Percentiles rank a stretch among this genome's conserved stretches.
Conservation (phyloP, 495 filamentous ascomycete genomes). For the Aspergillus indologenus region DNA sequence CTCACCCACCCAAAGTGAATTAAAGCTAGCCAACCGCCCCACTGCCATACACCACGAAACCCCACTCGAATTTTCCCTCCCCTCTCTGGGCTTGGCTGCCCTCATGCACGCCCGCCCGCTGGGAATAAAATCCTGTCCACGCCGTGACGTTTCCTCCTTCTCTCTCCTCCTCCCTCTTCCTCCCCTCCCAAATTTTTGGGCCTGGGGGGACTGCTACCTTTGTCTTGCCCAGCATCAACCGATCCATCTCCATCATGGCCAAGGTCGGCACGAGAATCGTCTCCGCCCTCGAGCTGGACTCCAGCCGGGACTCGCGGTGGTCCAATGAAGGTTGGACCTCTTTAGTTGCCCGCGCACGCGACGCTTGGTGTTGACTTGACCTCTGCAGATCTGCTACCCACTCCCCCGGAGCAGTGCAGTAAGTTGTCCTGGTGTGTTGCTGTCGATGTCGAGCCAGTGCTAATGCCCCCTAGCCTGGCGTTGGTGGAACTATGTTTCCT, state of each 20-base stretch:
- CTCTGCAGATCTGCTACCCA: conserved; percentile 16
- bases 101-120: neutral
- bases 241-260: neutral
- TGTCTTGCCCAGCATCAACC: neutral
- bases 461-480: conserved; percentile 20
- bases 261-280: neutral
- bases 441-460: neutral
- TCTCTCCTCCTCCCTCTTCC: neutral
- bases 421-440: neutral
- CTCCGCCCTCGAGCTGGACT: conserved; percentile 3
- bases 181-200: neutral
- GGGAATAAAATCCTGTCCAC: conserved; percentile 2
- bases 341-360: neutral
- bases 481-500: conserved; percentile 40
- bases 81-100: neutral
- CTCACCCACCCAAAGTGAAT: neutral
- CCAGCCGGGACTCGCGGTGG: conserved; percentile 6
- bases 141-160: neutral
- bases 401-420: conserved; percentile 15
- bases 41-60: neutral
- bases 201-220: neutral
- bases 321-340: conserved; percentile 6
- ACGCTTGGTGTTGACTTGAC: neutral
- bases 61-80: neutral
- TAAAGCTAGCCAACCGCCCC: neutral